Base-by-base conservation (phyloP, 2,329 filamentous ascomycete genomes). In the Colletotrichum salicis region DNA sequence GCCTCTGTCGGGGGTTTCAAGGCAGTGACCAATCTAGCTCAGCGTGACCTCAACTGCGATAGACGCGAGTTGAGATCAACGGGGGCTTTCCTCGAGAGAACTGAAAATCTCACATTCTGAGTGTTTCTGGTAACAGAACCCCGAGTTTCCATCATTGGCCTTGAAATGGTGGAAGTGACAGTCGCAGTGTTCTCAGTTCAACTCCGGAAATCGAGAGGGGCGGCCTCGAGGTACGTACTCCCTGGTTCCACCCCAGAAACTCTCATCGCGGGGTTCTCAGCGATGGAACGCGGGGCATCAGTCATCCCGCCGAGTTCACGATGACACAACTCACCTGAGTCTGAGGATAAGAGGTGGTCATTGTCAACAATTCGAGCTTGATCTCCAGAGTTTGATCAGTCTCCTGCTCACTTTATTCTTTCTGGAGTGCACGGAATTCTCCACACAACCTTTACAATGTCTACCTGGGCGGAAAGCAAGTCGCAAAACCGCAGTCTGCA, bases 401-500 rank as follows among this genome's bases (percentile, higher is more conserved):
- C 8, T 45, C 15, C 4, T 3, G 10, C 2, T 31, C 2, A 5
- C 1, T 0, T 2, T 15, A 7, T 4, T 37, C n/a, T 19, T 13
- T 4, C 1, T 35, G 22, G 15, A 5, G 5, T 24, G 19, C 51
- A 29, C 10, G 22, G 35, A 11, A n/a, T 29, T 2, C 6, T 13
- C 19, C 2, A 24, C 4, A 0, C 5, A 51, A 8, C 1, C 27
- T 27, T 22, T 5, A 48, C 1, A 13, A 71, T 71, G 69, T 19
- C 57, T n/a, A 37, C 54, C 19, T 71, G 69, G 69, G 54, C 69
- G 4, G 69, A 69, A 35, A 55, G 51, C 22, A 71, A 71, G 59
- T 55, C 65, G 3, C 54, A 64, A 45, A 71, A 71, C 35, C 65
- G 69, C 65, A 74, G 55, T 4, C 45, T 74, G 48, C 63, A 37